Conservation (phyloP, 768 basidiomycete genomes). For the Suillus brevipes region DNA sequence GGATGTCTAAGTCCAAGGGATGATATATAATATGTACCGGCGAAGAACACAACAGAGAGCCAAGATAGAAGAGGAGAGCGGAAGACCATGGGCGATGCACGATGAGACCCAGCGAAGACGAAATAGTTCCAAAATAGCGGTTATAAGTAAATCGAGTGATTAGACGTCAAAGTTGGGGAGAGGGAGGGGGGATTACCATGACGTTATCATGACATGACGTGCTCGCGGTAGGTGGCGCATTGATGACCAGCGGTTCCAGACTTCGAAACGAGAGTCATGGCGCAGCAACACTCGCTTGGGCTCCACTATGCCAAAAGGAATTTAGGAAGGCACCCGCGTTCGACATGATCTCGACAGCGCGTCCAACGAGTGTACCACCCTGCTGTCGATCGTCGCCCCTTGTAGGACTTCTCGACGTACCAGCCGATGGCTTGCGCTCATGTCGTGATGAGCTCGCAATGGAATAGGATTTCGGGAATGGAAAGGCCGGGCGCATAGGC, state of each 20-base stretch:
- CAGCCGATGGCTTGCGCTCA: conserved; percentile 20
- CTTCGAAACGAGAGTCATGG: conserved; percentile 14
- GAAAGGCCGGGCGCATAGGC: conserved; percentile 26
- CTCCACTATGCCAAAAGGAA: conserved; percentile 47
- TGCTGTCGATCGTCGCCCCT: conserved; percentile 34
- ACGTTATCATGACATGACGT: neutral
- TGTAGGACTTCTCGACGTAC: conserved; percentile 25
- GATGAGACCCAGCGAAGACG: conserved; percentile 17
- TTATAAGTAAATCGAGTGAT: conserved; percentile 26
- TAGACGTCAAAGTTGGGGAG: neutral
- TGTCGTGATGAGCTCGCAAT: conserved; percentile 7
- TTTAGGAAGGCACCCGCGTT: conserved; percentile 79
- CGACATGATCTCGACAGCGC: conserved; percentile 78
- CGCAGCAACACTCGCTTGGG: conserved; percentile 21
- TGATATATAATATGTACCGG: conserved; percentile 25
- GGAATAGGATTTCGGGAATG: conserved; percentile 11
- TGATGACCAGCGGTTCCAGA: neutral
- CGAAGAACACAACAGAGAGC: neutral
- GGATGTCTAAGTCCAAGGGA: conserved; percentile 24
- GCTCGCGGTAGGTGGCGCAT: neutral
- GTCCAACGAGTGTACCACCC: conserved; percentile 48
- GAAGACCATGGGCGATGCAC: neutral
- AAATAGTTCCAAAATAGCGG: conserved; percentile 31
- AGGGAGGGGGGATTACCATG: neutral
- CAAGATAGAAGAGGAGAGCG: neutral